Evolutionary conservation across 208 protist species (phyloP), one percentile per base, ranked within the genome.

Genomic region (Leishmania arabica): DNA sequence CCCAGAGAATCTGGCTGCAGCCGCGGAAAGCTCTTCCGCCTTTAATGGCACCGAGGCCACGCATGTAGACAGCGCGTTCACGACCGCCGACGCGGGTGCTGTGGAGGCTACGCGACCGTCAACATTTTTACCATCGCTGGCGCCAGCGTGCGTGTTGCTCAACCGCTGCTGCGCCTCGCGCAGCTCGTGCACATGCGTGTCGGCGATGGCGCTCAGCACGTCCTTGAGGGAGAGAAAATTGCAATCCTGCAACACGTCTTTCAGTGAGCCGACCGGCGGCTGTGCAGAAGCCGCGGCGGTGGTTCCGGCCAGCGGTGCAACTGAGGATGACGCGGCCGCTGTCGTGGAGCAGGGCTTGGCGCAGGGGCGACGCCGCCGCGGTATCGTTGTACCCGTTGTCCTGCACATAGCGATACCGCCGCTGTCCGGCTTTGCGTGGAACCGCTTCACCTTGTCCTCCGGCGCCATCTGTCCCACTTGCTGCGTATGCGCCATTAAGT

Each of bases 201-300:
- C 79, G 2, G 77, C 77, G 45, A 91, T 85, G 19, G 88, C 84
- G 40, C 47, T 86, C 27, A 91, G 72, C 31, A 91, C 88, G 66
- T 91, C 88, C 54, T 83, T 80, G 68, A 91, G 72, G 45, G 78
- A 85, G 7, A 91, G 78, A 65, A 91, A 91, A 11, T 86, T 66
- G 75, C 88, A 91, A 45, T 89, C 80, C 69, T 85, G 78, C 34
- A 91, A 75, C 1, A 88, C 84, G 9, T 88, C 87, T 47, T 90
- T 83, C 66, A 90, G 75, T 40, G 78, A 81, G 51, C 56, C 80
- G 13, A 87, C 84, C 34, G 78, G 82, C 58, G 53, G 72, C 74
- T 64, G 82, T 58, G 53, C 65, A n/a, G 77, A 13, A 19, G 65
- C 24, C 1, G 49, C 21, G 2, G 24, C 9, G 8, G 31, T 19